These are phyloP conservation scores for Backusella westeae DNA, from an alignment of 192 early-diverging fungal species.

Conservation along the genomic window DNA sequence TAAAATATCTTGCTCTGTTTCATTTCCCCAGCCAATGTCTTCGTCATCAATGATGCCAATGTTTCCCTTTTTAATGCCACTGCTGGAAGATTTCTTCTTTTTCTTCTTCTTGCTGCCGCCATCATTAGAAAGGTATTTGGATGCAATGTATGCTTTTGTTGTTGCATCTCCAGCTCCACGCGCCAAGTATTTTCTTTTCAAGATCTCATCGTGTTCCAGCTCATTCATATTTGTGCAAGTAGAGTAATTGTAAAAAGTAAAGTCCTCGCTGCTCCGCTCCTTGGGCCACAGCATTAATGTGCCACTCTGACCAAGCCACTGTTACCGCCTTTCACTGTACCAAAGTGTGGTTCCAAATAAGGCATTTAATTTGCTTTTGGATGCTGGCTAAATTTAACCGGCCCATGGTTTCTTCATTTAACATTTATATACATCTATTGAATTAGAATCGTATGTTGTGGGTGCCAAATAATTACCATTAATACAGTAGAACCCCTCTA, in stretches of 20 bases:
- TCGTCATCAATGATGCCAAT: conserved; percentile 42
- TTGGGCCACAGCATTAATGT: background rate
- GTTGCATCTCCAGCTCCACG: conserved; percentile 32
- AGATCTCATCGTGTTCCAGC: conserved; percentile 9
- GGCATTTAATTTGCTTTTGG: too few relatives aligned
- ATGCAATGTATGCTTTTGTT: conserved; percentile 40
- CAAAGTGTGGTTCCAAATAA: too few relatives aligned
- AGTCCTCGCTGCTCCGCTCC: background rate
- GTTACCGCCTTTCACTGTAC: background rate
- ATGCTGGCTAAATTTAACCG: too few relatives aligned
- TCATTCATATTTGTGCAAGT: conserved; percentile 12
- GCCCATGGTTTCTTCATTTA: too few relatives aligned
- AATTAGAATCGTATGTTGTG: too few relatives aligned
- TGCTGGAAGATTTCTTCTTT: conserved; percentile 31
- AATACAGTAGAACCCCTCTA: too few relatives aligned
- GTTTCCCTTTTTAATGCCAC: conserved; percentile 24
- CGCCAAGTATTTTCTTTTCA: conserved; percentile 33
- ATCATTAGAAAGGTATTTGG: conserved; percentile 24
- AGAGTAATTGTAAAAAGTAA: background rate
- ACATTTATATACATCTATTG: too few relatives aligned
- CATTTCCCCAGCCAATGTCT: conserved; percentile 25
- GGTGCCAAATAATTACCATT: too few relatives aligned
- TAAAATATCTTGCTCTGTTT: background rate
- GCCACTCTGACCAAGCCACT: background rate
- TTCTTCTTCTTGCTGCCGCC: conserved; percentile 33